phyloP scores from a whole-genome alignment of 2,329 filamentous ascomycete genomes.

The Aureobasidium sp. region DNA sequence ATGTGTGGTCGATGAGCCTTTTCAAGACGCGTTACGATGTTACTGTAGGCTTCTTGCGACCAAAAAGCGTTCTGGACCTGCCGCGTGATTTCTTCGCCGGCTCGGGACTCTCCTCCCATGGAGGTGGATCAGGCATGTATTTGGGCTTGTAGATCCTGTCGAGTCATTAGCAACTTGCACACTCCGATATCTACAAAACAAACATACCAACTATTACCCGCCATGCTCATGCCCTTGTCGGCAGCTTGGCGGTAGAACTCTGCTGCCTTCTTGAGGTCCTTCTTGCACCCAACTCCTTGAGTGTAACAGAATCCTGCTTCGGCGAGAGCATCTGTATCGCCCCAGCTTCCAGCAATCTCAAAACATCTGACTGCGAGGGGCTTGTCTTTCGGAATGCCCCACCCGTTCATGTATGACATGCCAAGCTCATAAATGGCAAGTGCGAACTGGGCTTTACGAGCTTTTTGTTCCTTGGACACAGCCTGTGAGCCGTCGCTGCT shows the following conservation, averaged over 20 bases:
- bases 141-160: slow-evolving; percentile 92
- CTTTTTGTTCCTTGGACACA: slow-evolving; percentile 53
- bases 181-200: not conserved
- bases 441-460: slow-evolving; percentile 85
- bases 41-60: slow-evolving; percentile 13
- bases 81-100: not conserved
- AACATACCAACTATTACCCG: slow-evolving; percentile 92
- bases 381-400: slow-evolving; percentile 94
- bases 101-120: not conserved
- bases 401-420: slow-evolving; percentile 95
- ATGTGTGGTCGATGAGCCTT: not conserved
- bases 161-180: slow-evolving; percentile 14
- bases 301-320: slow-evolving; percentile 97
- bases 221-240: slow-evolving; percentile 91
- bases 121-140: slow-evolving; percentile 56
- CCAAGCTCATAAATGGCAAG: slow-evolving; percentile 94
- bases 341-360: slow-evolving; percentile 93
- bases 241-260: slow-evolving; percentile 86
- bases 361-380: slow-evolving; percentile 81
- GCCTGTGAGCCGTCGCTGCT: slow-evolving; percentile 28
- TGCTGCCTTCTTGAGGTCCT: slow-evolving; percentile 89
- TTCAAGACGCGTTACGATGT: not conserved
- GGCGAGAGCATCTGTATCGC: slow-evolving; percentile 84
- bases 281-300: slow-evolving; percentile 87
- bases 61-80: slow-evolving; percentile 12